Conservation (phyloP, 768 basidiomycete genomes). For the Amanita muscaria region DNA sequence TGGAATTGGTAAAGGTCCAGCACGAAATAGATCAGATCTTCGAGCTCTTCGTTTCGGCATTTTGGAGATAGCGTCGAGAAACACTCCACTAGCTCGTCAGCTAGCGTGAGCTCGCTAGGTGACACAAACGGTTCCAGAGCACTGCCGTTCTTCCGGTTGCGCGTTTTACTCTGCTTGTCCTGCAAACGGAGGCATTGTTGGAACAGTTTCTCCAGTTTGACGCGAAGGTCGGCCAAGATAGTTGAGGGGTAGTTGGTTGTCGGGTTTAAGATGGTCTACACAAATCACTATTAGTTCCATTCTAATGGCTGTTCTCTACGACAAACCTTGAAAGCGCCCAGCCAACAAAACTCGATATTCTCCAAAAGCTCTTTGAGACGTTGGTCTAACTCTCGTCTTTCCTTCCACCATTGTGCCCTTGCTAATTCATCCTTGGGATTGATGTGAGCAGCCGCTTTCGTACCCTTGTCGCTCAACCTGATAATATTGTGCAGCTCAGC, state of each 20-base stretch:
- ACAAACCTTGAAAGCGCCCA: slow-evolving; percentile 92
- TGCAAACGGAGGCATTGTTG: slow-evolving; percentile 49
- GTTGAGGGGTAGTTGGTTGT: slow-evolving; percentile 33
- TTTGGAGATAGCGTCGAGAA: slow-evolving; percentile 77
- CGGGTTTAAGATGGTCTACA: slow-evolving; percentile 55
- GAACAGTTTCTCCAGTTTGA: slow-evolving; percentile 69
- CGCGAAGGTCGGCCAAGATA: slow-evolving; percentile 47
- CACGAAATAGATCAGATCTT: slow-evolving; percentile 90
- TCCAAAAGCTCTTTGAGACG: slow-evolving; percentile 66
- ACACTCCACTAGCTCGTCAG: slow-evolving; percentile 73
- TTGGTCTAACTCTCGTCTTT: slow-evolving; percentile 65
- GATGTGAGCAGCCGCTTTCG: slow-evolving; percentile 63
- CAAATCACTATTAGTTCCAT: not conserved
- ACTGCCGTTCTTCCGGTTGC: slow-evolving; percentile 26
- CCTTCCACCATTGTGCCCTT: slow-evolving; percentile 79
- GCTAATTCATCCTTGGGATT: slow-evolving; percentile 58
- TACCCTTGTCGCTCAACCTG: slow-evolving; percentile 64
- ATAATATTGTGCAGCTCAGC: slow-evolving; percentile 76
- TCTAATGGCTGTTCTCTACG: not conserved
- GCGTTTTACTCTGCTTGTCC: slow-evolving; percentile 50
- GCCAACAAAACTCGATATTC: slow-evolving; percentile 93
- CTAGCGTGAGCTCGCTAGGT: slow-evolving; percentile 46
- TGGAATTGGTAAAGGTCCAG: slow-evolving; percentile 93
- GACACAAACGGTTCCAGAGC: slow-evolving; percentile 23
- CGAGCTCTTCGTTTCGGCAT: slow-evolving; percentile 88